Evolutionary conservation across 345 rosid genomes (phyloP).

Genomic region (Sonneratia alba): DNA sequence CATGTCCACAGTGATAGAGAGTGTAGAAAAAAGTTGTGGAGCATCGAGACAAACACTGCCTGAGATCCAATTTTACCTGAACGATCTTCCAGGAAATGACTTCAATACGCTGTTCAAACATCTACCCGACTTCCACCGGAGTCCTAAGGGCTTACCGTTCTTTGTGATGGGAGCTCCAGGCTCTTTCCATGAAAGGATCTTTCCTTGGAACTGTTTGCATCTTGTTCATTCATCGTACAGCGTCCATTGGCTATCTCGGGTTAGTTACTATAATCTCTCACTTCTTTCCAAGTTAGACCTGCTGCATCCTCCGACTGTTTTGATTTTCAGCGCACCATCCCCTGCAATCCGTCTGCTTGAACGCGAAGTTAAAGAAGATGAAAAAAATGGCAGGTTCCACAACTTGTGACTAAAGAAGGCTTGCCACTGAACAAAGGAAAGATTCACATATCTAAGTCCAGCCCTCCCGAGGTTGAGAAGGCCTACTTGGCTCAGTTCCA

Average conservation of each 20-base stretch:
- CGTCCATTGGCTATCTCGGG: slow-evolving; percentile 19
- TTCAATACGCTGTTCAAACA: slow-evolving; percentile 21
- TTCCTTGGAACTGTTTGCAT: slow-evolving; percentile 9
- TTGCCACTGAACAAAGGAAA: slow-evolving; percentile 18
- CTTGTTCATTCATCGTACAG: slow-evolving; percentile 16
- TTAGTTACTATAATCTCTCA: too few relatives aligned
- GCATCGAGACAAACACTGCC: slow-evolving; percentile 3
- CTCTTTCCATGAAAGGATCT: slow-evolving; percentile 19
- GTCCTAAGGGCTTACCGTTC: neutral
- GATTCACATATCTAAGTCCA: slow-evolving; percentile 13
- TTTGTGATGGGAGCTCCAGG: slow-evolving; percentile 18
- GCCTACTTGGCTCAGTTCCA: slow-evolving; percentile 20
- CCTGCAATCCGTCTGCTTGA: too few relatives aligned
- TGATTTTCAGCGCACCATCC: too few relatives aligned
- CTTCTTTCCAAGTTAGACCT: too few relatives aligned
- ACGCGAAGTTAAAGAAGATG: too few relatives aligned
- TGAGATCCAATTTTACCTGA: slow-evolving; percentile 10
- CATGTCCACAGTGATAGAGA: slow-evolving; percentile 10
- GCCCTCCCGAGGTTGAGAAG: slow-evolving; percentile 14
- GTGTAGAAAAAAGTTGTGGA: neutral
- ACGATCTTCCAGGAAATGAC: slow-evolving; percentile 22
- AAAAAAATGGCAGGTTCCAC: slow-evolving; percentile 9
- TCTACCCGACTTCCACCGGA: neutral
- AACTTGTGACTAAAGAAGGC: slow-evolving; percentile 10
- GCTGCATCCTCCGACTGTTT: too few relatives aligned